Evolutionary conservation across 2,329 filamentous ascomycete species (phyloP).

Genomic region (Helotiales sp.): DNA sequence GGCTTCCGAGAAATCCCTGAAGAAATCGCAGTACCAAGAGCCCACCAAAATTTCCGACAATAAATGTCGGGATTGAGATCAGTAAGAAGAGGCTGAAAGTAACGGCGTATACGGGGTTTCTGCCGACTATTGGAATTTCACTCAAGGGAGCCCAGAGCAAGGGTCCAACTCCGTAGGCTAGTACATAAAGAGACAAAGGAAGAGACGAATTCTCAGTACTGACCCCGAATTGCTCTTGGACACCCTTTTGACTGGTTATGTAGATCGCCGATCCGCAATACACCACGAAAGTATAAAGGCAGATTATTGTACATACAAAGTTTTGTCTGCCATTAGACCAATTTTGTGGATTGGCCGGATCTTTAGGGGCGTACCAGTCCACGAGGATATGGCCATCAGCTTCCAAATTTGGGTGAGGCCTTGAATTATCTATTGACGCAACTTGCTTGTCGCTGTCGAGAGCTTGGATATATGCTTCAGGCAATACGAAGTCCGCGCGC

Average conservation of each 20-base stretch:
- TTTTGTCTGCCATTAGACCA: constrained; percentile 53
- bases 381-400: constrained; percentile 59
- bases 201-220: constrained; percentile 61
- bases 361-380: constrained; percentile 60
- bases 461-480: too few species aligned
- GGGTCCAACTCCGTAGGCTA: constrained; percentile 68
- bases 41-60: constrained; percentile 66
- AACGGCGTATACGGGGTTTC: constrained; percentile 70
- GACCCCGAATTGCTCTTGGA: constrained; percentile 56
- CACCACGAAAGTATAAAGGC: constrained; percentile 64
- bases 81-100: constrained; percentile 73
- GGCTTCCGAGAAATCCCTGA: constrained; percentile 69
- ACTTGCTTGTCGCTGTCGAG: too few species aligned
- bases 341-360: constrained; percentile 60
- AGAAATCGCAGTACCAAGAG: constrained; percentile 69
- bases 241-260: constrained; percentile 51
- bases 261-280: constrained; percentile 58
- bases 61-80: constrained; percentile 65
- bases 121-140: constrained; percentile 69
- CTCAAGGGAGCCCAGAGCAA: constrained; percentile 68
- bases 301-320: constrained; percentile 52
- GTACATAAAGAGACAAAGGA: constrained; percentile 65
- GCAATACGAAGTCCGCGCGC: too few species aligned
- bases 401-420: too few species aligned
- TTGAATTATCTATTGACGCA: too few species aligned